Conservation (phyloP, 2,329 filamentous ascomycete genomes). For the Diaporthe capsici region DNA sequence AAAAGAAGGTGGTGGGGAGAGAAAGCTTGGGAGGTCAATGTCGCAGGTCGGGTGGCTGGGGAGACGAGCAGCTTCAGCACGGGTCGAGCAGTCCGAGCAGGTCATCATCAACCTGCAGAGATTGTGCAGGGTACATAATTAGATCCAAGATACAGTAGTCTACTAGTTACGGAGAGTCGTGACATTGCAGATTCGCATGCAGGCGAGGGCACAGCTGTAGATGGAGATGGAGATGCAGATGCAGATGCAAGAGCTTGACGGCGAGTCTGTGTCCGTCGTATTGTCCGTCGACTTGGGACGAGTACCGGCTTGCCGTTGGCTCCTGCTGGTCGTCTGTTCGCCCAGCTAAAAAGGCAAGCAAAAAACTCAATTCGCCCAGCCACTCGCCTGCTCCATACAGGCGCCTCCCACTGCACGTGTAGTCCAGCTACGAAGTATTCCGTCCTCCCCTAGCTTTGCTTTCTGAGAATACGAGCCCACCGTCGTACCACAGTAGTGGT, state of each 20-base stretch:
- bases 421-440: slow-evolving; percentile 2
- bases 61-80: background rate
- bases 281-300: slow-evolving; percentile 6
- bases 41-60: slow-evolving; percentile 23
- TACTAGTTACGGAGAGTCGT: background rate
- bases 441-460: slow-evolving; percentile 9
- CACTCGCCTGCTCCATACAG: background rate
- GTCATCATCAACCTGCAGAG: slow-evolving; percentile 1
- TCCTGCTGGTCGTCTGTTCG: background rate
- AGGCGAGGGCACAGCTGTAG: background rate
- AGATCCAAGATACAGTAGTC: background rate
- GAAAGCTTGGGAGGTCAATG: slow-evolving; percentile 2
- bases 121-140: background rate
- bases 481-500: slow-evolving; percentile 15
- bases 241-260: background rate
- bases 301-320: background rate
- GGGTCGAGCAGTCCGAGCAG: background rate
- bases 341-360: background rate
- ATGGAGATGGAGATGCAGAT: background rate
- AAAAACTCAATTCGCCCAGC: slow-evolving; percentile 23
- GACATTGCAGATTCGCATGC: slow-evolving; percentile 7
- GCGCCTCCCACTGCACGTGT: background rate
- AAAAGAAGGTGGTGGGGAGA: slow-evolving; percentile 27
- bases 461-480: slow-evolving; percentile 23
- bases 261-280: background rate